These are phyloP conservation scores for Eucalyptus coolabah DNA, from an alignment of 345 rosid species.

Conservation along the genomic window DNA sequence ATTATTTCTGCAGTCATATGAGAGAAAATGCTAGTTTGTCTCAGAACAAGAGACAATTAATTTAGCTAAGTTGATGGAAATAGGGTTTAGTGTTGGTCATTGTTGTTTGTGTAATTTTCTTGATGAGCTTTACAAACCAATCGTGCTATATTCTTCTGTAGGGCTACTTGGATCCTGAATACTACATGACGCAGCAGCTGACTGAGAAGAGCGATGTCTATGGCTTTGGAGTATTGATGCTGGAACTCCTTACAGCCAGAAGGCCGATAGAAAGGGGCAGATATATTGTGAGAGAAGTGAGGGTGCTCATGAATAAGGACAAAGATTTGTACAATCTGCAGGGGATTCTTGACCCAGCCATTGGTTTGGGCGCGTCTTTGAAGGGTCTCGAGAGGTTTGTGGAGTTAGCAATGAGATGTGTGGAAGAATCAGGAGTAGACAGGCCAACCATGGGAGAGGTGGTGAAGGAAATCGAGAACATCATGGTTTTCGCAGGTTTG, in stretches of 20 bases:
- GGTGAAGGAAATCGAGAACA: slow-evolving; percentile 61
- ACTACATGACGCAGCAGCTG: slow-evolving; percentile 84
- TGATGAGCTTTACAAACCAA: background rate
- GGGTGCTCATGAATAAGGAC: slow-evolving; percentile 36
- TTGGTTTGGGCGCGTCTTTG: slow-evolving; percentile 28
- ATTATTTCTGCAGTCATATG: background rate
- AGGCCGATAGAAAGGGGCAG: slow-evolving; percentile 70
- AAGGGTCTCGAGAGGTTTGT: slow-evolving; percentile 51
- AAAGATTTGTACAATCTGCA: slow-evolving; percentile 49
- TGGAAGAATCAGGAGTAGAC: slow-evolving; percentile 38
- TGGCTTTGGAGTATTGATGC: slow-evolving; percentile 76
- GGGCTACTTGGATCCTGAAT: slow-evolving; percentile 95
- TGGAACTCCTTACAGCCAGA: slow-evolving; percentile 68
- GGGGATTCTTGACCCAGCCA: slow-evolving; percentile 51
- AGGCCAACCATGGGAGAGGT: slow-evolving; percentile 75
- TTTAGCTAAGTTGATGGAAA: background rate
- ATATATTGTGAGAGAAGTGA: slow-evolving; percentile 78
- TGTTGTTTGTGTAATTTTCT: background rate
- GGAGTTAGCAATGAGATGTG: slow-evolving; percentile 53
- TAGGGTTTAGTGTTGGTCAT: background rate
- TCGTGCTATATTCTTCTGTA: background rate
- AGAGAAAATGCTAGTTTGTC: background rate
- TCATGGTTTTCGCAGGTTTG: slow-evolving; percentile 49
- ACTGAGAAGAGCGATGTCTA: slow-evolving; percentile 96
- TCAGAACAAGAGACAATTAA: background rate